These are phyloP conservation scores for Elaeis oleifera DNA, from an alignment of 202 grass and related monocot genomes.

Conservation along the genomic window DNA sequence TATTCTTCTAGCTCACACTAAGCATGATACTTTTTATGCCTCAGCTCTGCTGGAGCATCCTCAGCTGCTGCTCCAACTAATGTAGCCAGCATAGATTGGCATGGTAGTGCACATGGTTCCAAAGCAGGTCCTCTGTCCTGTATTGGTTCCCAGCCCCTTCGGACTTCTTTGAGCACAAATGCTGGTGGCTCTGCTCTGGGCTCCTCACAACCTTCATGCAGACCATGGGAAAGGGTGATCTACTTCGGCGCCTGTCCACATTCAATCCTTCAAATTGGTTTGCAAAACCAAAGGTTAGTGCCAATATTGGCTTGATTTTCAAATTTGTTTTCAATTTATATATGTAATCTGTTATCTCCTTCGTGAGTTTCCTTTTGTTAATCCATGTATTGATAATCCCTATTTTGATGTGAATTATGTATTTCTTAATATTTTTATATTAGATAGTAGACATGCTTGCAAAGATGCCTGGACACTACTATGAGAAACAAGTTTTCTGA, in stretches of 20 bases:
- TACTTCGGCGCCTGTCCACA: slow-evolving; percentile 71
- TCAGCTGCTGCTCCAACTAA: slow-evolving; percentile 75
- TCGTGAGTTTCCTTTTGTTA: too few relatives aligned
- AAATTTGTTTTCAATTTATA: not conserved
- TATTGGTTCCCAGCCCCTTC: slow-evolving; percentile 40
- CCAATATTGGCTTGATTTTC: not conserved
- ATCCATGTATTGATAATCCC: too few relatives aligned
- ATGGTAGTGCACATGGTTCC: slow-evolving; percentile 58
- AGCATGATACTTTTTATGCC: slow-evolving; percentile 15
- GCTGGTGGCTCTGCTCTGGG: slow-evolving; percentile 49
- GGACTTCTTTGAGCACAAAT: slow-evolving; percentile 67
- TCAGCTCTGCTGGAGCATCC: slow-evolving; percentile 84
- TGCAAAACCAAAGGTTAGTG: slow-evolving; percentile 66
- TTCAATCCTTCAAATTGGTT: slow-evolving; percentile 76
- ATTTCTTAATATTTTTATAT: too few relatives aligned
- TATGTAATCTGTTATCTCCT: too few relatives aligned
- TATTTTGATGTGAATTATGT: too few relatives aligned
- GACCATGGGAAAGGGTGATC: slow-evolving; percentile 90
- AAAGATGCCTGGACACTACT: too few relatives aligned
- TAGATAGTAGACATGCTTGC: too few relatives aligned
- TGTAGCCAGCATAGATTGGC: slow-evolving; percentile 72
- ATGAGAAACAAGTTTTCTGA: too few relatives aligned
- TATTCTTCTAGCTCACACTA: slow-evolving; percentile 13
- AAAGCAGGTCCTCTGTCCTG: slow-evolving; percentile 51
- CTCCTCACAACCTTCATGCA: slow-evolving; percentile 55